Conservation (phyloP, 495 filamentous ascomycete genomes). For the Hyaloscypha variabilis region DNA sequence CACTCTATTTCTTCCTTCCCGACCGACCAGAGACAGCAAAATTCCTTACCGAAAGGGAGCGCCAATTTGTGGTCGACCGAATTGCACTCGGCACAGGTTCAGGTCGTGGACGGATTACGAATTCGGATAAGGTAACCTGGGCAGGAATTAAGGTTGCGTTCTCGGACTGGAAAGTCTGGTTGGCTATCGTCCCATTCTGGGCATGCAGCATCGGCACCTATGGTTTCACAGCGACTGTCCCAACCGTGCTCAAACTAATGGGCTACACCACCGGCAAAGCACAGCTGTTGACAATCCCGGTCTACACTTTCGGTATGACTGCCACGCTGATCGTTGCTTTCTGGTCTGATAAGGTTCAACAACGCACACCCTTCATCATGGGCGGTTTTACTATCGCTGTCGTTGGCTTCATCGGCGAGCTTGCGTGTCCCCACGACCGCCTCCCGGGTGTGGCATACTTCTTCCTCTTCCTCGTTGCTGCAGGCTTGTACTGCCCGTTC, state of each 20-base stretch:
- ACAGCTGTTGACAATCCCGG: constrained; percentile 57
- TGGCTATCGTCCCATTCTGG: constrained; percentile 74
- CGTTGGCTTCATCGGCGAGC: constrained; percentile 41
- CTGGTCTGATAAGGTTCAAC: constrained; percentile 38
- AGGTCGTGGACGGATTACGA: neutral
- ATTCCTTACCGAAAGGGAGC: constrained; percentile 73
- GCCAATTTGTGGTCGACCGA: constrained; percentile 28
- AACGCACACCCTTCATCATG: constrained; percentile 49
- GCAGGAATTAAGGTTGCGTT: constrained; percentile 42
- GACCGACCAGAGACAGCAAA: constrained; percentile 65
- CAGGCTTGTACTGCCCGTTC: constrained; percentile 37
- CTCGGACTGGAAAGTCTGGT: constrained; percentile 85
- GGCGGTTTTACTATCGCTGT: constrained; percentile 49
- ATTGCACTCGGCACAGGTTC: constrained; percentile 2
- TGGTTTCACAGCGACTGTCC: constrained; percentile 52
- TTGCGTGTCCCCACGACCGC: constrained; percentile 6
- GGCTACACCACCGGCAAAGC: constrained; percentile 54
- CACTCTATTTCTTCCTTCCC: constrained; percentile 41
- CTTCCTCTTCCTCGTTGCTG: constrained; percentile 42
- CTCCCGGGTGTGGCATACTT: constrained; percentile 35
- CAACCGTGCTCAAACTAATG: constrained; percentile 55
- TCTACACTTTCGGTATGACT: constrained; percentile 50
- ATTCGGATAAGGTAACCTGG: neutral
- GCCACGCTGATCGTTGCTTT: constrained; percentile 45
- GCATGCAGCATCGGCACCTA: constrained; percentile 71